Conservation (phyloP, 306 rosid species). For the Lathyrus oleraceus region DNA sequence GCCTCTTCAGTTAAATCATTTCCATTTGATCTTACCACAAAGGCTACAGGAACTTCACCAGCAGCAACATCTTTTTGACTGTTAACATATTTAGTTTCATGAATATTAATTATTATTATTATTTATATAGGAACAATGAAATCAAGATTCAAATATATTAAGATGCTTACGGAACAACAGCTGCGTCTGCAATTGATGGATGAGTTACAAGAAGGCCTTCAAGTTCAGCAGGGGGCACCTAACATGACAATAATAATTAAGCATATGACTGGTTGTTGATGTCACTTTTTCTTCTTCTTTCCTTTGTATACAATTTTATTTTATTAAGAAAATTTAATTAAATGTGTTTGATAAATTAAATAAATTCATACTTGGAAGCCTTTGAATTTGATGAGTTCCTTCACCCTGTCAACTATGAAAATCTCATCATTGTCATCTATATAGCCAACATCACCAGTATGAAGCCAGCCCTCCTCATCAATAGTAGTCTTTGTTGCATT, state of each 20-base stretch:
- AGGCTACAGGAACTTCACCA: constrained; percentile 94
- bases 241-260: not conserved
- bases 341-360: not conserved
- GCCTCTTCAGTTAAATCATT: constrained; percentile 63
- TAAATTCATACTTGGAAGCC: constrained; percentile 72
- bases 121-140: not conserved
- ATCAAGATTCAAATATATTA: not conserved
- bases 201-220: constrained; percentile 82
- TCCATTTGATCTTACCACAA: constrained; percentile 65
- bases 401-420: constrained; percentile 83
- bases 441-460: constrained; percentile 85
- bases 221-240: constrained; percentile 97
- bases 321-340: not conserved
- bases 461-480: constrained; percentile 85
- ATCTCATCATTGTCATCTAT: constrained; percentile 76
- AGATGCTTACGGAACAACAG: constrained; percentile 85
- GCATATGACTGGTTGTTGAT: not conserved
- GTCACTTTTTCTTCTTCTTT: too few relatives aligned
- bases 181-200: constrained; percentile 82
- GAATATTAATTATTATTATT: not conserved
- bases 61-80: constrained; percentile 81
- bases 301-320: not conserved
- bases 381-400: constrained; percentile 89
- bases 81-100: constrained; percentile 3
- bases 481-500: constrained; percentile 66